phyloP scores from a whole-genome alignment of 2,329 filamentous ascomycete genomes.

The Sporothrix luriei region DNA sequence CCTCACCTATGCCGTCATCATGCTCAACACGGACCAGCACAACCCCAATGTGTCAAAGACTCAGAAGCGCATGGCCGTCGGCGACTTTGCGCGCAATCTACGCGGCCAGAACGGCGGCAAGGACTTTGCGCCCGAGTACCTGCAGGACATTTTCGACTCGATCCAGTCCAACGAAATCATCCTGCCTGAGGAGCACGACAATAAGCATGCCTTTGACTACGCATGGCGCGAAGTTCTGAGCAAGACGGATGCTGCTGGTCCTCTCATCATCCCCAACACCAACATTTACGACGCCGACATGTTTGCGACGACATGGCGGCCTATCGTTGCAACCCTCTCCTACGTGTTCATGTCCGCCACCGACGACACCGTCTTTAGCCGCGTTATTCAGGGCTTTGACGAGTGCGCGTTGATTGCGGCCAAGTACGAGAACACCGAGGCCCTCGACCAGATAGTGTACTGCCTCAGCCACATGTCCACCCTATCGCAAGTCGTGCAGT shows the following conservation, averaged over 20 bases:
- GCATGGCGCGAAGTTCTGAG: conserved; percentile 93
- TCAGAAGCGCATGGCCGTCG: conserved; percentile 78
- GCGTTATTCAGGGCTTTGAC: conserved; percentile 91
- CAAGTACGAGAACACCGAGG: conserved; percentile 79
- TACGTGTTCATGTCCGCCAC: conserved; percentile 99
- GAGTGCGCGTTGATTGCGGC: conserved; percentile 93
- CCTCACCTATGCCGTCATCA: conserved; percentile 92
- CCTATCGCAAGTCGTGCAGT: conserved; percentile 63
- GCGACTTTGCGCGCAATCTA: conserved; percentile 85
- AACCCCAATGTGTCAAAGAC: conserved; percentile 79
- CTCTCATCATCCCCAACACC: conserved; percentile 78
- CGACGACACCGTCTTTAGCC: conserved; percentile 90
- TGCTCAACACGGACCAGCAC: conserved; percentile 96
- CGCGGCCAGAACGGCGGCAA: conserved; percentile 83
- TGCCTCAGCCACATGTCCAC: conserved; percentile 90
- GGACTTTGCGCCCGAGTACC: conserved; percentile 80
- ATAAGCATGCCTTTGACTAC: conserved; percentile 93
- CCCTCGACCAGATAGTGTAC: conserved; percentile 88
- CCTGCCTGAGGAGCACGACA: conserved; percentile 93
- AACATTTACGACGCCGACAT: conserved; percentile 97
- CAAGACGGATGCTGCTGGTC: conserved; percentile 76
- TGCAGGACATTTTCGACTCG: conserved; percentile 84
- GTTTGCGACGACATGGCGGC: conserved; percentile 94
- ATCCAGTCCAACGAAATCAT: conserved; percentile 96
- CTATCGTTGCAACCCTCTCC: conserved; percentile 89